A percentile compares a stretch with the other conserved stretches of the same genome.
These are phyloP conservation scores for Mucor irregularis DNA, from an alignment of 371 early-diverging fungal genomes.

Conservation along the genomic window DNA sequence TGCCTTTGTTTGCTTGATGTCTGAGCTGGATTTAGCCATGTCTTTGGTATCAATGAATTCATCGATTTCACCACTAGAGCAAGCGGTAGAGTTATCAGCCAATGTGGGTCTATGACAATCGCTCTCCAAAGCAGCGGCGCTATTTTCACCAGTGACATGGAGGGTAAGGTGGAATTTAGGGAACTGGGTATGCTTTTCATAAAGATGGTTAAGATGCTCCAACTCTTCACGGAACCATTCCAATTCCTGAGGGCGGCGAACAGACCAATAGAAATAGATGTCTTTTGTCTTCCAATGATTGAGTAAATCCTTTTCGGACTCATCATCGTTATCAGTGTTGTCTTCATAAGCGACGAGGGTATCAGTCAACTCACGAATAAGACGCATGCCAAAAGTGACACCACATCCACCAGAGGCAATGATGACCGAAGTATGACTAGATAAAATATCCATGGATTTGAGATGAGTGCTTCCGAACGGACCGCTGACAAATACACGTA, in stretches of 20 bases:
- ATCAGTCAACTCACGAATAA: conserved; percentile 46
- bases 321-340: not conserved
- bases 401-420: conserved; percentile 59
- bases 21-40: not conserved
- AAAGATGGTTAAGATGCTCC: conserved; percentile 26
- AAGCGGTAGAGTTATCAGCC: not conserved
- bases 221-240: conserved; percentile 56
- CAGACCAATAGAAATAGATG: conserved; percentile 42
- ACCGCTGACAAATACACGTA: conserved; percentile 50
- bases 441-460: conserved; percentile 21
- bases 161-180: conserved; percentile 15
- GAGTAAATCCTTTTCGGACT: not conserved
- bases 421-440: conserved; percentile 29
- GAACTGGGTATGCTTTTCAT: conserved; percentile 4
- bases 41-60: not conserved
- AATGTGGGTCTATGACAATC: too few relatives aligned
- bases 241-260: conserved; percentile 40
- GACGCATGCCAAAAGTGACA: conserved; percentile 52
- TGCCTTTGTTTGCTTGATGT: not conserved
- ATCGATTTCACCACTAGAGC: not conserved
- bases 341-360: conserved; percentile 8
- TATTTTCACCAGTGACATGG: conserved; percentile 17
- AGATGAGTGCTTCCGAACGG: conserved; percentile 35
- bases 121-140: not conserved
- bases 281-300: conserved; percentile 20